These are phyloP conservation scores for Phytopythium mirpurense DNA, from an alignment of 352 stramenopile species.

Conservation along the genomic window DNA sequence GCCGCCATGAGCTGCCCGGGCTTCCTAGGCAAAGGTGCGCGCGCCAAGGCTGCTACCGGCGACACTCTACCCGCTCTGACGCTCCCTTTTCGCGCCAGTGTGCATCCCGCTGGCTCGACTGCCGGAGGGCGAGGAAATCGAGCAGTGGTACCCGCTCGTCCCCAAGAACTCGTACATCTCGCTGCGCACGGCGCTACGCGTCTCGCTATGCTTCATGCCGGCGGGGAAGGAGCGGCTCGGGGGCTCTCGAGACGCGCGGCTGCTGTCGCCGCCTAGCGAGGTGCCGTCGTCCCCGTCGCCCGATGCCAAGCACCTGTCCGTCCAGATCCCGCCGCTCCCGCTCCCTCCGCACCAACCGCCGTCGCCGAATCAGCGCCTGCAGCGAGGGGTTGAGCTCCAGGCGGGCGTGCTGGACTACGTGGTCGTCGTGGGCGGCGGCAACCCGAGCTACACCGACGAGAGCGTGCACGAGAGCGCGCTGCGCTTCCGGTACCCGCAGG, in stretches of 20 bases:
- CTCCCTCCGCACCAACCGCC: not conserved
- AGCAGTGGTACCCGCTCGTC: slow-evolving; percentile 81
- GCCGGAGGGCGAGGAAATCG: slow-evolving; percentile 69
- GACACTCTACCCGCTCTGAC: not conserved
- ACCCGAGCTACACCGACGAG: not conserved
- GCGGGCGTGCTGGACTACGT: slow-evolving; percentile 75
- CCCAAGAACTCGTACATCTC: slow-evolving; percentile 39
- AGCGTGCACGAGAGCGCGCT: slow-evolving; percentile 46
- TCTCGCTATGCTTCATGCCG: slow-evolving; percentile 68
- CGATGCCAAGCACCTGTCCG: slow-evolving; percentile 19
- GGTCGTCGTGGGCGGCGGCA: slow-evolving; percentile 47
- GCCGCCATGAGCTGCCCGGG: slow-evolving; percentile 31
- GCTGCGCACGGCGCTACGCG: slow-evolving; percentile 55
- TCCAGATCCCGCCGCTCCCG: not conserved
- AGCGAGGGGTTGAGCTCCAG: slow-evolving; percentile 29
- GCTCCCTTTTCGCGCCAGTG: slow-evolving; percentile 16
- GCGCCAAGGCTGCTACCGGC: not conserved
- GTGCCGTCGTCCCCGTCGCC: slow-evolving; percentile 28
- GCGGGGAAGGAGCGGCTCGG: slow-evolving; percentile 14
- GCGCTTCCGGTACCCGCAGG: slow-evolving; percentile 52
- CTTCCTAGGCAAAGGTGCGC: slow-evolving; percentile 73
- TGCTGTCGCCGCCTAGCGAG: slow-evolving; percentile 16
- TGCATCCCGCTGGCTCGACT: slow-evolving; percentile 58
- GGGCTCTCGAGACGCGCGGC: slow-evolving; percentile 5
- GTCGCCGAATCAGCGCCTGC: not conserved